phyloP scores from a whole-genome alignment of 1,284 basidiomycete species.

The Kwoniella shivajii region DNA sequence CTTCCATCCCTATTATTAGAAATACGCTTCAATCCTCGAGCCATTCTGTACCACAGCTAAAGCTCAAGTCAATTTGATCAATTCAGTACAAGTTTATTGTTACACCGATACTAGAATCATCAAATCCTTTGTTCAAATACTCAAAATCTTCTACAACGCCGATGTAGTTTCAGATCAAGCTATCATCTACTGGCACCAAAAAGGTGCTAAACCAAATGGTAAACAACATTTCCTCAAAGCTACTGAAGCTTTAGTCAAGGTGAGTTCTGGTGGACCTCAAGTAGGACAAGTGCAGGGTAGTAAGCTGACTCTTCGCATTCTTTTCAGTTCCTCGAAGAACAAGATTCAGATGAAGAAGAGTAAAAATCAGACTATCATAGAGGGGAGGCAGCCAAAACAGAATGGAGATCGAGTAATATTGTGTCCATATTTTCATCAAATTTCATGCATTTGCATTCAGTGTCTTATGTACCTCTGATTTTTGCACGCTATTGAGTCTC shows the following conservation, averaged over 20 bases:
- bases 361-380: neutral
- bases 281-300: too few species aligned
- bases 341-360: constrained; percentile 49
- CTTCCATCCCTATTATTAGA: constrained; percentile 56
- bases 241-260: constrained; percentile 86
- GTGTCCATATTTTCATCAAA: too few species aligned
- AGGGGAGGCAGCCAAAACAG: neutral
- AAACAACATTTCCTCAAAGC: constrained; percentile 91
- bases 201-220: constrained; percentile 92
- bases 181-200: constrained; percentile 96
- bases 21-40: constrained; percentile 79
- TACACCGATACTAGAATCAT: constrained; percentile 93
- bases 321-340: constrained; percentile 49
- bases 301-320: neutral
- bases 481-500: too few species aligned
- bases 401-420: too few species aligned
- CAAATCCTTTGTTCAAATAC: constrained; percentile 88
- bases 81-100: constrained; percentile 89
- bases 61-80: constrained; percentile 87
- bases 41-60: constrained; percentile 84
- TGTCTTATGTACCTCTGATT: too few species aligned
- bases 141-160: constrained; percentile 93
- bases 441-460: too few species aligned
- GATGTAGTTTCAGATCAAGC: constrained; percentile 94
- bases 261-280: constrained; percentile 45